These are phyloP conservation scores for Rhodotorula kratochvilovae DNA, from an alignment of 768 basidiomycete species.

Conservation along the genomic window DNA sequence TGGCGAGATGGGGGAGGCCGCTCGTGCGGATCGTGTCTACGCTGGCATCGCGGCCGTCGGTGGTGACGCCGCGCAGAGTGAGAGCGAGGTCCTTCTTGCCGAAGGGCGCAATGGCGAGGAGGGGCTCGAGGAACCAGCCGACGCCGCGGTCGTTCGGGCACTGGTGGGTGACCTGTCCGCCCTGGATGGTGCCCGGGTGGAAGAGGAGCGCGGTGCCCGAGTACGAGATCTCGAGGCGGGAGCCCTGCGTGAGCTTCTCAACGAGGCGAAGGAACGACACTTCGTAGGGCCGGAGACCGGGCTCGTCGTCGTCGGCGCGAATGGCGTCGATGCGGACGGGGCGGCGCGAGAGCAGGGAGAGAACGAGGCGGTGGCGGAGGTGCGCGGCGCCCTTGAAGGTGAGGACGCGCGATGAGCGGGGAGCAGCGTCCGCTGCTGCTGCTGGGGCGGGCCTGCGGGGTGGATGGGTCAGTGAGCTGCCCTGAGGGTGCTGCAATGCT, in stretches of 20 bases:
- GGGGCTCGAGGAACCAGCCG: slow-evolving; percentile 88
- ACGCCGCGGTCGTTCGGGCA: slow-evolving; percentile 82
- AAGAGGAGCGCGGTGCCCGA: slow-evolving; percentile 92
- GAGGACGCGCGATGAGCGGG: slow-evolving; percentile 39
- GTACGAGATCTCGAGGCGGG: slow-evolving; percentile 88
- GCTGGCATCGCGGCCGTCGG: slow-evolving; percentile 85
- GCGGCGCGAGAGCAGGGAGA: slow-evolving; percentile 85
- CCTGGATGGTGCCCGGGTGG: slow-evolving; percentile 85
- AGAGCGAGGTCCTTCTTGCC: slow-evolving; percentile 78
- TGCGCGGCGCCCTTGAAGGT: slow-evolving; percentile 64
- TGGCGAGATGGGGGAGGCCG: slow-evolving; percentile 39
- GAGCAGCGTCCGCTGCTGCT: background rate
- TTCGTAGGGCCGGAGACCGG: slow-evolving; percentile 91
- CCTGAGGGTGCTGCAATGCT: too few relatives aligned
- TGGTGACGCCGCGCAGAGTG: slow-evolving; percentile 82
- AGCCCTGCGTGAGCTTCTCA: slow-evolving; percentile 90
- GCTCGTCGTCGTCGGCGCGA: slow-evolving; percentile 85
- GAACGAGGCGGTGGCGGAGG: slow-evolving; percentile 74
- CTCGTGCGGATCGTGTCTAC: slow-evolving; percentile 47
- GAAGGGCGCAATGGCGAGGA: slow-evolving; percentile 87
- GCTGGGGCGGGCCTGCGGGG: background rate
- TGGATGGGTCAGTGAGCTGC: background rate
- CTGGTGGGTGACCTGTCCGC: slow-evolving; percentile 75
- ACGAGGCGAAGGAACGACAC: slow-evolving; percentile 78
- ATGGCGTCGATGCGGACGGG: slow-evolving; percentile 79